Evolutionary conservation across 495 filamentous ascomycete species (phyloP).

Genomic region (Aspergillus bridgeri): DNA sequence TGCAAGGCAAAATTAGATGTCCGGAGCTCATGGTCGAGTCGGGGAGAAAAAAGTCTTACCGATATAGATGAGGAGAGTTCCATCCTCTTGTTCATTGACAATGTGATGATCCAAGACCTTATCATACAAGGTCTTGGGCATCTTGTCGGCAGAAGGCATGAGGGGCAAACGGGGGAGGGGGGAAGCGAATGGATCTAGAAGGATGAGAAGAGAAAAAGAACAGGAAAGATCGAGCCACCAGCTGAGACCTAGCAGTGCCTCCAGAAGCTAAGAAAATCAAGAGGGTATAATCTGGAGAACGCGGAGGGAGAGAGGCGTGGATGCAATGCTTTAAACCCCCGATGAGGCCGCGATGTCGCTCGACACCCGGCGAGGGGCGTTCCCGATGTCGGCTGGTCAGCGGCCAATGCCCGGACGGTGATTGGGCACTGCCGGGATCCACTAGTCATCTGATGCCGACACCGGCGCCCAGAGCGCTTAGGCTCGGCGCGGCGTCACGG

Average conservation of each 20-base stretch:
- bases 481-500: conserved; percentile 4
- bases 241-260: background rate
- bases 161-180: conserved; percentile 26
- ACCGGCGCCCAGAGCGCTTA: conserved; percentile 13
- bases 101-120: conserved; percentile 94
- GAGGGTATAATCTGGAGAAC: conserved; percentile 12
- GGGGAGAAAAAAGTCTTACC: conserved; percentile 45
- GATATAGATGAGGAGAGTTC: conserved; percentile 90
- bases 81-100: conserved; percentile 89
- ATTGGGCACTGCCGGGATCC: conserved; percentile 25
- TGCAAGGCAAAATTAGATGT: conserved; percentile 24
- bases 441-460: background rate
- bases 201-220: conserved; percentile 5
- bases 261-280: conserved; percentile 2
- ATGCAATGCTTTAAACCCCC: conserved; percentile 29
- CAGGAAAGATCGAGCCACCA: conserved; percentile 5
- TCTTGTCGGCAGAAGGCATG: conserved; percentile 77
- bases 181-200: conserved; percentile 7
- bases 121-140: conserved; percentile 91
- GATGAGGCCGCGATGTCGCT: conserved; percentile 42
- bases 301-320: conserved; percentile 14
- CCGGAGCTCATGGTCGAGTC: background rate
- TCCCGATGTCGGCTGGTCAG: conserved; percentile 45
- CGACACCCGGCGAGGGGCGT: conserved; percentile 34
- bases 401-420: conserved; percentile 23